Evolutionary conservation across 129 eudicot species (phyloP).

Genomic region (Tagetes erecta): DNA sequence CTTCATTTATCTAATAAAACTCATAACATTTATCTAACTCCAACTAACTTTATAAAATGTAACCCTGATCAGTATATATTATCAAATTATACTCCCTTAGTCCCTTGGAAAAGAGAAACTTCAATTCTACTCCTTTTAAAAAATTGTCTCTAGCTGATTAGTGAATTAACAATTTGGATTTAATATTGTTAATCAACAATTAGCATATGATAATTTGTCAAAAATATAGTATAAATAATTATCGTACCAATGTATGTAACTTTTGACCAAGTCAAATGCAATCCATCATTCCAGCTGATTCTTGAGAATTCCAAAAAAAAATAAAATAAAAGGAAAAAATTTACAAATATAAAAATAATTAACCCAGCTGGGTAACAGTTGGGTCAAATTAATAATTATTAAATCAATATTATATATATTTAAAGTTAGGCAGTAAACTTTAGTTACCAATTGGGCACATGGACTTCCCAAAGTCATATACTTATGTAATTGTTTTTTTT

Average conservation of each 20-base stretch:
- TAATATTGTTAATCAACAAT: conserved; percentile 5
- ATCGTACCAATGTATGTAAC: conserved; percentile 31
- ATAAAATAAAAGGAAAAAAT: conserved; percentile 24
- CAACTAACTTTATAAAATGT: too few relatives aligned
- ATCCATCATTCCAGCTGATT: conserved; percentile 50
- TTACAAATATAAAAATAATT: conserved; percentile 28
- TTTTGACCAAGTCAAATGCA: conserved; percentile 46
- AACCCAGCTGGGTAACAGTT: conserved; percentile 51
- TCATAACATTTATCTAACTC: too few relatives aligned
- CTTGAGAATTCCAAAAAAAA: conserved; percentile 44
- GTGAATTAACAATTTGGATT: neutral
- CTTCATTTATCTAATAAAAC: too few relatives aligned
- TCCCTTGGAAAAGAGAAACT: too few relatives aligned
- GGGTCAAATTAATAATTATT: conserved; percentile 28
- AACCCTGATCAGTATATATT: too few relatives aligned
- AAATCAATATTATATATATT: conserved; percentile 25
- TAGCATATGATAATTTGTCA: conserved; percentile 21
- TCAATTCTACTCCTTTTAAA: too few relatives aligned
- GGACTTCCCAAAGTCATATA: conserved; percentile 37
- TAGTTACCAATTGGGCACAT: conserved; percentile 45
- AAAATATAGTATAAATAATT: neutral
- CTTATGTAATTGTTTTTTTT: conserved; percentile 24
- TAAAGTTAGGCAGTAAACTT: conserved; percentile 43
- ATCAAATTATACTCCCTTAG: too few relatives aligned
- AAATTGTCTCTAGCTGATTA: neutral